phyloP scores from a whole-genome alignment of 768 basidiomycete species.

The Arthromyces matolae region DNA sequence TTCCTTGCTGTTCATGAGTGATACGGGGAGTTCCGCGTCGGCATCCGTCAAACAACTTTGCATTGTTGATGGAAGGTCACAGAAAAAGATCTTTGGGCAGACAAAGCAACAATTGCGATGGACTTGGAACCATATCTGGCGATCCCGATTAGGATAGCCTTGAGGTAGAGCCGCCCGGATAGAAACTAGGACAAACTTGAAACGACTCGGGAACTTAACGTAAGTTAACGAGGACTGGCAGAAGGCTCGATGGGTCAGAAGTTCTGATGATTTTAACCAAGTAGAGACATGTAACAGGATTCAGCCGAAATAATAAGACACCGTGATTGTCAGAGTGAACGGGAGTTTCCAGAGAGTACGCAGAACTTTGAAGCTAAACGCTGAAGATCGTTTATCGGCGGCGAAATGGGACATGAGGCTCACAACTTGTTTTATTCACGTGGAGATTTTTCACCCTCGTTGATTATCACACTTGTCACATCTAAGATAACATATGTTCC shows the following conservation, averaged over 20 bases:
- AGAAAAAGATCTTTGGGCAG: conserved; percentile 9
- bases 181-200: too few relatives aligned
- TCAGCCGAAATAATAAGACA: neutral
- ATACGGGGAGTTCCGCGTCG: conserved; percentile 18
- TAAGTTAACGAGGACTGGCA: too few relatives aligned
- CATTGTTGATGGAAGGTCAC: conserved; percentile 8
- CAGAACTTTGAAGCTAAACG: too few relatives aligned
- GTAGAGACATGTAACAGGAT: neutral
- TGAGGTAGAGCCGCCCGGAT: too few relatives aligned
- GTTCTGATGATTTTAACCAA: neutral
- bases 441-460: conserved; percentile 10
- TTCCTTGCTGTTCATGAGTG: conserved; percentile 13
- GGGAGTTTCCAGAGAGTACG: neutral
- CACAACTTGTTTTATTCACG: conserved; percentile 10
- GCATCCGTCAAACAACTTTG: conserved; percentile 9
- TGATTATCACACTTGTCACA: conserved; percentile 16
- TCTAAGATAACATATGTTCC: conserved; percentile 47
- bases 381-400: conserved; percentile 2
- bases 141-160: conserved; percentile 5
- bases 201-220: too few relatives aligned
- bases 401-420: conserved; percentile 12
- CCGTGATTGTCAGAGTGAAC: neutral
- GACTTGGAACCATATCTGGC: conserved; percentile 7
- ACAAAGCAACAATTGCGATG: conserved; percentile 18
- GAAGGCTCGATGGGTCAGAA: too few relatives aligned